phyloP scores from a whole-genome alignment of 2,329 filamentous ascomycete species.

The Xylaria arbuscula region DNA sequence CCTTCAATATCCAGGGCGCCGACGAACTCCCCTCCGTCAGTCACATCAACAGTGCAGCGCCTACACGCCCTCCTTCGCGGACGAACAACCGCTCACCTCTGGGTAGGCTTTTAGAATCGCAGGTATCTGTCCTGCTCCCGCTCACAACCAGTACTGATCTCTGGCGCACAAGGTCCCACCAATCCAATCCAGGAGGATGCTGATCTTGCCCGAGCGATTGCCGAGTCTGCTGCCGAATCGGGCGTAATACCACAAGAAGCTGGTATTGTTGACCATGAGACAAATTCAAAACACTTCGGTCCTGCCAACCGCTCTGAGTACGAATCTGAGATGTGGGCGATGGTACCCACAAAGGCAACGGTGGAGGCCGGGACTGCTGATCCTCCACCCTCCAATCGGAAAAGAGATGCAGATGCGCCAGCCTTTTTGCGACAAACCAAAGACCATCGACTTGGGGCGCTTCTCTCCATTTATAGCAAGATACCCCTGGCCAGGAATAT shows the following conservation, averaged over 20 bases:
- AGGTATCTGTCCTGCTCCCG: constrained; percentile 51
- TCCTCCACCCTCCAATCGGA: constrained; percentile 57
- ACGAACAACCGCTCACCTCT: constrained; percentile 68
- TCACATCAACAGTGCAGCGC: constrained; percentile 58
- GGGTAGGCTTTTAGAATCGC: constrained; percentile 62
- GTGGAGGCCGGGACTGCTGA: constrained; percentile 51
- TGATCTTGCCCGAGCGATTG: constrained; percentile 67
- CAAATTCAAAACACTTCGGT: constrained; percentile 63
- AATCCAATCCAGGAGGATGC: constrained; percentile 61
- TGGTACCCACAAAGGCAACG: constrained; percentile 59
- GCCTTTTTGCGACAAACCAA: constrained; percentile 61
- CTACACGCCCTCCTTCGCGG: constrained; percentile 72
- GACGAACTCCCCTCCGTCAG: constrained; percentile 57
- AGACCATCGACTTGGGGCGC: constrained; percentile 60
- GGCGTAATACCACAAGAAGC: constrained; percentile 63
- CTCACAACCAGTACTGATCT: constrained; percentile 44
- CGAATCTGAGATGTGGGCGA: constrained; percentile 67
- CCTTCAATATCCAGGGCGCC: constrained; percentile 67
- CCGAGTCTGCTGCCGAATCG: constrained; percentile 65
- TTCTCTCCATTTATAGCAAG: constrained; percentile 69
- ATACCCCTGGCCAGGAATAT: constrained; percentile 69
- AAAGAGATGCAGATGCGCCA: constrained; percentile 57
- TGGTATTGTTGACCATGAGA: constrained; percentile 58
- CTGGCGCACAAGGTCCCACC: constrained; percentile 52
- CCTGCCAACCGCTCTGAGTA: constrained; percentile 68